Conservation (phyloP, 441 rosid species). For the Aquilaria agallochum region DNA sequence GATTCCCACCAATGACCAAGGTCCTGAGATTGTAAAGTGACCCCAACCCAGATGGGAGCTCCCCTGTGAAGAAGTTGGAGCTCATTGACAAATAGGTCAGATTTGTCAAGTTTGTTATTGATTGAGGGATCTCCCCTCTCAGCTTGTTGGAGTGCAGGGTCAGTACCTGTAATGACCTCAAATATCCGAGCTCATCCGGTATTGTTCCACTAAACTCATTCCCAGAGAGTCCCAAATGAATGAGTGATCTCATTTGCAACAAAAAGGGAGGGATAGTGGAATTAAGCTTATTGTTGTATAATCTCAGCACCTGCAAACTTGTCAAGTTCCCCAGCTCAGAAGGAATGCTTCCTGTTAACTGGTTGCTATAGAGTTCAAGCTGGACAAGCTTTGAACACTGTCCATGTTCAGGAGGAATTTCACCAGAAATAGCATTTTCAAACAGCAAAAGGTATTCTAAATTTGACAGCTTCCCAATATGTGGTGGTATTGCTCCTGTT, state of each 20-base stretch:
- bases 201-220: slow-evolving; percentile 59
- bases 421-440: slow-evolving; percentile 49
- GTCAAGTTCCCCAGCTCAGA: slow-evolving; percentile 57
- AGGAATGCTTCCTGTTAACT: slow-evolving; percentile 62
- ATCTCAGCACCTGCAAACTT: slow-evolving; percentile 38
- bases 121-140: slow-evolving; percentile 55
- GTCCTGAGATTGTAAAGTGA: slow-evolving; percentile 56
- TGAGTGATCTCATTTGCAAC: slow-evolving; percentile 45
- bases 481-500: slow-evolving; percentile 57
- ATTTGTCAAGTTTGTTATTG: slow-evolving; percentile 55
- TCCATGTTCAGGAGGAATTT: slow-evolving; percentile 57
- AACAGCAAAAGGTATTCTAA: slow-evolving; percentile 34
- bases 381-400: slow-evolving; percentile 40
- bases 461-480: slow-evolving; percentile 60
- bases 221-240: slow-evolving; percentile 51
- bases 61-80: slow-evolving; percentile 54
- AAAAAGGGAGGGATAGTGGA: slow-evolving; percentile 64
- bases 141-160: slow-evolving; percentile 70
- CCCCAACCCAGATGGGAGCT: slow-evolving; percentile 60
- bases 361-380: slow-evolving; percentile 53
- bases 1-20: slow-evolving; percentile 41
- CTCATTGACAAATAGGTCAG: slow-evolving; percentile 58
- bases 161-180: slow-evolving; percentile 47
- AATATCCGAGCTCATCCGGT: slow-evolving; percentile 46
- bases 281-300: slow-evolving; percentile 45